Conservation (phyloP, 2,329 filamentous ascomycete species). For the Colletotrichum musicola region DNA sequence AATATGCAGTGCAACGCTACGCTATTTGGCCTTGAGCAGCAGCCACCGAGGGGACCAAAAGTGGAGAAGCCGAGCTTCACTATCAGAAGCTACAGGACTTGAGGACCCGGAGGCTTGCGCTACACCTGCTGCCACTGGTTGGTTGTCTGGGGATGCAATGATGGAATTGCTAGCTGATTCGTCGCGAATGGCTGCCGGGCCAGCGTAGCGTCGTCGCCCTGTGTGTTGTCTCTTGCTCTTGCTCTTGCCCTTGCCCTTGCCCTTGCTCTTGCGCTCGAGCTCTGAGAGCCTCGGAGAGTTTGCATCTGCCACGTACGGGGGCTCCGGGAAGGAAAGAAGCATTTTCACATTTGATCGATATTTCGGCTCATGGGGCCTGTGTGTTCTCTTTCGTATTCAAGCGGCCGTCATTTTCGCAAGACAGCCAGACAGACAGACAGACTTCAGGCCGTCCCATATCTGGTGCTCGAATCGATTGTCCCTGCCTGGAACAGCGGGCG, state of each 20-base stretch:
- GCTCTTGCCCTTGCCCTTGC: no score
- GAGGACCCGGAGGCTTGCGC: background rate
- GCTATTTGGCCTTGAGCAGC: background rate
- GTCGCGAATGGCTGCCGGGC: conserved; percentile 16
- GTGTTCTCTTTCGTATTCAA: conserved; percentile 25
- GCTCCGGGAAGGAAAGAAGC: conserved; percentile 2
- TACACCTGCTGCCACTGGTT: conserved; percentile 28
- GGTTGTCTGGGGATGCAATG: conserved; percentile 12
- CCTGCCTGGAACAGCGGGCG: conserved; percentile 16
- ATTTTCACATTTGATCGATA: background rate
- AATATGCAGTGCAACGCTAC: conserved; percentile 35
- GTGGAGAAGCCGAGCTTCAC: conserved; percentile 35
- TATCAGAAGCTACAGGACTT: conserved; percentile 33
- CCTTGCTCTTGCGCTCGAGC: conserved; percentile 21
- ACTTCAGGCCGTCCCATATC: conserved; percentile 33
- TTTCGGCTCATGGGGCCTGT: background rate
- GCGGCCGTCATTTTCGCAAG: conserved; percentile 14
- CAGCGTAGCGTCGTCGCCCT: conserved; percentile 3
- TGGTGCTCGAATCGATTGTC: conserved; percentile 17
- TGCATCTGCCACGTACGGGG: conserved; percentile 18
- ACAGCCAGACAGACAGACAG: background rate
- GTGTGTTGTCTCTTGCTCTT: background rate
- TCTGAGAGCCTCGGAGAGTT: conserved; percentile 6
- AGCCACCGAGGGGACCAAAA: conserved; percentile 20
- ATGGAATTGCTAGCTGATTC: conserved; percentile 29